Evolutionary conservation across 2,329 filamentous ascomycete genomes (phyloP).

Genomic region (Aspergillus transmontanensis): DNA sequence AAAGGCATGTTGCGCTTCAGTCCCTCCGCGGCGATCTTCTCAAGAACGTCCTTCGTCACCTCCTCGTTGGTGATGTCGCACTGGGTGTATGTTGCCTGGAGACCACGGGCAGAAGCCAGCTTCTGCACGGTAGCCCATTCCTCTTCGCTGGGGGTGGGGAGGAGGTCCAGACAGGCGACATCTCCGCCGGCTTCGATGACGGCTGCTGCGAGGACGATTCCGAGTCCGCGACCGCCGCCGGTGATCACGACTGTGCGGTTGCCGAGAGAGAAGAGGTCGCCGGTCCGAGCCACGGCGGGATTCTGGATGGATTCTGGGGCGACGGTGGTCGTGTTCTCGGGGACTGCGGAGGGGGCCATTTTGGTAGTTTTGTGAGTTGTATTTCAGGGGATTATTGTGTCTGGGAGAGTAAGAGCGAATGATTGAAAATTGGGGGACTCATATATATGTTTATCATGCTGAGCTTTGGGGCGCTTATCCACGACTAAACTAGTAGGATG

Average conservation of each 20-base stretch:
- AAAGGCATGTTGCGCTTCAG: constrained; percentile 24
- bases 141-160: constrained; percentile 33
- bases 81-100: constrained; percentile 44
- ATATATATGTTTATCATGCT: background rate
- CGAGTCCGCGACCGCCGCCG: constrained; percentile 55
- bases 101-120: constrained; percentile 38
- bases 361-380: constrained; percentile 8
- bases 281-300: constrained; percentile 27
- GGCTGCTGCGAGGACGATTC: constrained; percentile 53
- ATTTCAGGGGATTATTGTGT: background rate
- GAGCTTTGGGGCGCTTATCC: constrained; percentile 16
- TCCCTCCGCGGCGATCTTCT: constrained; percentile 36
- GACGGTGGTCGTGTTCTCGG: constrained; percentile 23
- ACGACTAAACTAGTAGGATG: constrained; percentile 20
- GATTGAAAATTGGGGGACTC: background rate
- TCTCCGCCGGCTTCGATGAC: constrained; percentile 54
- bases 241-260: constrained; percentile 49
- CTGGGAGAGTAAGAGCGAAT: background rate
- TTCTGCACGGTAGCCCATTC: constrained; percentile 49
- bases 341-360: constrained; percentile 26
- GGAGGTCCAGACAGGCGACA: constrained; percentile 53
- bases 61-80: constrained; percentile 54
- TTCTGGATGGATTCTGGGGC: constrained; percentile 36
- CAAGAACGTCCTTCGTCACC: constrained; percentile 38
- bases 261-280: constrained; percentile 50